Base-by-base conservation (phyloP, 2,329 filamentous ascomycete genomes). In the Arthrobotrys sinensis region DNA sequence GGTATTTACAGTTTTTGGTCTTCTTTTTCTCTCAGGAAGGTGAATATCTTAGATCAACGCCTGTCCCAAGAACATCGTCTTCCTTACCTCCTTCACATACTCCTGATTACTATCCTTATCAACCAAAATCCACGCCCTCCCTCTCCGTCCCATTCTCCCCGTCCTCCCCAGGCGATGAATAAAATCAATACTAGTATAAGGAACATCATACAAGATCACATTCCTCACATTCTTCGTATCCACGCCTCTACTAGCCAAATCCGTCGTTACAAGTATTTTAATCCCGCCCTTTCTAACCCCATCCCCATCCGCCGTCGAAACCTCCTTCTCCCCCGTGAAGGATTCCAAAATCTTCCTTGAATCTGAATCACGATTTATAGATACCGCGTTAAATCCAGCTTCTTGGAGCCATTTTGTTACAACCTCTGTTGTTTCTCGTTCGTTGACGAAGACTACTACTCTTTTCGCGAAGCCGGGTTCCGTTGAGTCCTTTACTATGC, bases 131-230 rank as follows among this genome's bases (percentile, higher is more conserved):
- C 98, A 91, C 19, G 94, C 96, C 70, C 94, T 88, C 14, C 96
- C 96, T 83, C 96, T 89, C 80, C 94, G 89, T 2, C 94, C 93
- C 96, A 99, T 98, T 38, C 96, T 89, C 0, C 96, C 96, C 0
- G 95, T 93, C 75, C 96, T 89, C 21, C 96, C 96, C 4, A 99
- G 89, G 12, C 96, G 91, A 85, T 99, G 96, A 82, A 99, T 97
- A 82, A 99, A 99, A 84, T 99, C 96, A 77, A 99, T 96, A 0
- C 94, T 97, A 0, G 93, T 97, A 83, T 98, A 95, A 3, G 96
- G 96, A n/a, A 99, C 95, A 83, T 99, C 94, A 84, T 97, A 98
- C 28, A 99, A 86, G 68, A 99, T 91, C 65, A 99, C 96, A 81
- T 97, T 93, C 72, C 93, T 89, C 16, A 98, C 95, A 16, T 93